Conservation (phyloP, 768 basidiomycete genomes). For the Kondoa subrosea region DNA sequence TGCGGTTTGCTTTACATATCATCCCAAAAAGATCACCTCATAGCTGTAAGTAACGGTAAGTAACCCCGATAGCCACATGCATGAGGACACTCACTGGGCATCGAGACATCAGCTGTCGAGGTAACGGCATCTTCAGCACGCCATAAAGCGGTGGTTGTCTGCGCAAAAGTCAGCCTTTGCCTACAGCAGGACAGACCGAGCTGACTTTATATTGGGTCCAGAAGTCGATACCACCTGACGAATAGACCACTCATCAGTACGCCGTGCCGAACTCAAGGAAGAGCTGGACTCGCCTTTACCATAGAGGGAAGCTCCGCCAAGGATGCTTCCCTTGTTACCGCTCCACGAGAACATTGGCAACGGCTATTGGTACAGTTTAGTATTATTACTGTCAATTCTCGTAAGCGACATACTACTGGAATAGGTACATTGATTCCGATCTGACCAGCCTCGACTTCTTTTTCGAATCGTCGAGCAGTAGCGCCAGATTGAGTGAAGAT, state of each 20-base stretch:
- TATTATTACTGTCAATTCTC: neutral
- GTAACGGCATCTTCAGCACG: constrained; percentile 46
- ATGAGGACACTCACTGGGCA: too few relatives aligned
- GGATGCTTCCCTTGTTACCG: constrained; percentile 56
- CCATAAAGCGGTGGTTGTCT: constrained; percentile 86
- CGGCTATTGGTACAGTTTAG: constrained; percentile 49
- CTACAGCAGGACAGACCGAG: neutral
- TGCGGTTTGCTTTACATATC: too few relatives aligned
- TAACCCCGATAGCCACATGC: too few relatives aligned
- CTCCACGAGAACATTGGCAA: constrained; percentile 69
- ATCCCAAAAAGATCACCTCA: too few relatives aligned
- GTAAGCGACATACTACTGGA: neutral
- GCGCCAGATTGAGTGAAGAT: constrained; percentile 95
- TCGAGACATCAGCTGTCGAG: constrained; percentile 29
- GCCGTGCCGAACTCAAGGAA: neutral
- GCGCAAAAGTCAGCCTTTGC: neutral
- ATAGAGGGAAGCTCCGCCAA: constrained; percentile 53
- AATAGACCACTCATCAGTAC: neutral
- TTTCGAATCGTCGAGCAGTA: constrained; percentile 83
- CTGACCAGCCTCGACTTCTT: constrained; percentile 52
- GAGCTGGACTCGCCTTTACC: constrained; percentile 49
- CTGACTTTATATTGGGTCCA: constrained; percentile 76
- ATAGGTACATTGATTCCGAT: constrained; percentile 57
- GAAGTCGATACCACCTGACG: constrained; percentile 60
- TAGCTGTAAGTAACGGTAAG: too few relatives aligned